phyloP scores from a whole-genome alignment of 2,329 filamentous ascomycete species.

The Tolypocladium ovalisporum region DNA sequence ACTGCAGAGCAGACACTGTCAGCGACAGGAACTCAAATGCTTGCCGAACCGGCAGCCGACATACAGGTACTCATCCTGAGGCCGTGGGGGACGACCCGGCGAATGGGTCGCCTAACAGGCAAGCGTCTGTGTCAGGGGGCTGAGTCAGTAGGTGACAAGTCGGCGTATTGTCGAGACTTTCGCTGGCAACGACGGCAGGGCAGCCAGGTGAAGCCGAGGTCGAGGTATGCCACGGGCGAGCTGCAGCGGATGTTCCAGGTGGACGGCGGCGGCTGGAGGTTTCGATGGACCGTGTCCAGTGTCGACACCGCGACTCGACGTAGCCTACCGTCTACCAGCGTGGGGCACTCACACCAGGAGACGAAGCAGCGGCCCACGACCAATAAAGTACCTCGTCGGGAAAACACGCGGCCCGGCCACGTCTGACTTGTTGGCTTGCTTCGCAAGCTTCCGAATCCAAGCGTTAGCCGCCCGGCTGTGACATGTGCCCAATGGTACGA shows the following conservation, averaged over 20 bases:
- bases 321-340: background rate
- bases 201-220: background rate
- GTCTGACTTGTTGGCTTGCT: too few species aligned
- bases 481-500: too few species aligned
- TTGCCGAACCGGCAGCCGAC: slow-evolving; percentile 5
- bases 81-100: background rate
- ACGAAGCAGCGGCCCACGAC: background rate
- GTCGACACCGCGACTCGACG: background rate
- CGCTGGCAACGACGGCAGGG: background rate
- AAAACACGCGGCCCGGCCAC: background rate
- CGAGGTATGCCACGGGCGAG: background rate
- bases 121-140: background rate
- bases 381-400: background rate
- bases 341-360: background rate
- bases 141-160: background rate
- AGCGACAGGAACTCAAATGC: background rate
- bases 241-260: background rate
- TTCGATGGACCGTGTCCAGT: background rate
- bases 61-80: slow-evolving; percentile 28
- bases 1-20: slow-evolving; percentile 40
- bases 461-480: too few species aligned
- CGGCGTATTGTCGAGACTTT: background rate
- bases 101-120: background rate
- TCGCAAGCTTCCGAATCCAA: too few species aligned
- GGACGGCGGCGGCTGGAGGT: background rate